Evolutionary conservation across 140 eudicot species (phyloP).

Genomic region (Bidens hawaiensis): DNA sequence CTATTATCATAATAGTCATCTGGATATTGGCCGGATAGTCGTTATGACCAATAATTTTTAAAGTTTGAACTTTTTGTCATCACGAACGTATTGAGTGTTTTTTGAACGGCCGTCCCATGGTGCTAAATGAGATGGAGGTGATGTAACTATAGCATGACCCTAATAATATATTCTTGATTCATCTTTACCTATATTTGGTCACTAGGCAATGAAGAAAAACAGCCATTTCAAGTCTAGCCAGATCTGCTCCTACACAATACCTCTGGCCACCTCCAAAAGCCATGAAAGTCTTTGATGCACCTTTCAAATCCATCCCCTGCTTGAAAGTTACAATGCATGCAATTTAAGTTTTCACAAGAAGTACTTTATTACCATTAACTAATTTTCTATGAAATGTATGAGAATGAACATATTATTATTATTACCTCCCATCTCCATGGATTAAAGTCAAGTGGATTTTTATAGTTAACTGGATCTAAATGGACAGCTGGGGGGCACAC

Average conservation of each 20-base stretch:
- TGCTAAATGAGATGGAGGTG: too few species aligned
- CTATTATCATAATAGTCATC: too few species aligned
- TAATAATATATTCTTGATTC: background rate
- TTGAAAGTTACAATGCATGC: background rate
- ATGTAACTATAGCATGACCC: too few species aligned
- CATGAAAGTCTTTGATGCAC: slow-evolving; percentile 72
- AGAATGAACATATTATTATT: background rate
- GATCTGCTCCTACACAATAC: slow-evolving; percentile 78
- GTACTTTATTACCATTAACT: too few species aligned
- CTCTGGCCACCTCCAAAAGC: slow-evolving; percentile 80
- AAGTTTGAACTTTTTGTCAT: too few species aligned
- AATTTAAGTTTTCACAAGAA: background rate
- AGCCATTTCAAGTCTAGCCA: slow-evolving; percentile 70
- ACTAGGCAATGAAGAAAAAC: slow-evolving; percentile 67
- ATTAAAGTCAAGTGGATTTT: slow-evolving; percentile 66
- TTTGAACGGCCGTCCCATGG: too few species aligned
- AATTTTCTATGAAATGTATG: background rate
- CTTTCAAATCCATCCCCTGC: slow-evolving; percentile 54
- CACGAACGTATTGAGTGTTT: too few species aligned
- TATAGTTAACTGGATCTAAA: slow-evolving; percentile 50
- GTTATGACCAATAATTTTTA: too few species aligned
- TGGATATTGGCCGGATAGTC: too few species aligned
- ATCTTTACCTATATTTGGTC: slow-evolving; percentile 60
- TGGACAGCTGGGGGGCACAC: slow-evolving; percentile 78
- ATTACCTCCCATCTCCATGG: slow-evolving; percentile 93